Evolutionary conservation across 140 eudicot genomes (phyloP).

Genomic region (Cichorium intybus): DNA sequence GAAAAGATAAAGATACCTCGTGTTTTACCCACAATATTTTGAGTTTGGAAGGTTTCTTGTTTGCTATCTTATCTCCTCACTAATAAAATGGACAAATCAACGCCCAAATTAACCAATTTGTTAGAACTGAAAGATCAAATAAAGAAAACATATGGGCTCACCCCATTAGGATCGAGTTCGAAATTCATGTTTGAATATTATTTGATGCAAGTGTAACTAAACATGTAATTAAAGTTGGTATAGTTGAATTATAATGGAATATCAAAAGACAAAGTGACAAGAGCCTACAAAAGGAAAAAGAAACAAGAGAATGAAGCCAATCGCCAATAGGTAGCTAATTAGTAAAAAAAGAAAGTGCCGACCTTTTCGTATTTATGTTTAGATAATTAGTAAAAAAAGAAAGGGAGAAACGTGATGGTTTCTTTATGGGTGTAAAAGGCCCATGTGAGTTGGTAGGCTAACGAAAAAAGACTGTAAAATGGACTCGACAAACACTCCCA

Average conservation of each 20-base stretch:
- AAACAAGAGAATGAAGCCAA: slow-evolving; percentile 9
- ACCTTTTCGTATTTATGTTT: slow-evolving; percentile 14
- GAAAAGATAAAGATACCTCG: too few species aligned
- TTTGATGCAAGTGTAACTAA: too few species aligned
- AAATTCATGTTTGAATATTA: too few species aligned
- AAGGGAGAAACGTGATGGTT: slow-evolving; percentile 21
- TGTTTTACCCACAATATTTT: too few species aligned
- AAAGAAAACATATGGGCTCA: too few species aligned
- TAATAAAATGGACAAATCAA: too few species aligned
- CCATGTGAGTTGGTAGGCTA: slow-evolving; percentile 59
- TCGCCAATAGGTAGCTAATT: slow-evolving; percentile 14
- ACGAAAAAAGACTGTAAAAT: slow-evolving; percentile 31
- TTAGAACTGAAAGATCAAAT: too few species aligned
- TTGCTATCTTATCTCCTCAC: too few species aligned
- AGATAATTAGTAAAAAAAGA: slow-evolving; percentile 13
- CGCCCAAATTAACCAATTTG: too few species aligned
- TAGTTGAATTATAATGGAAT: not conserved
- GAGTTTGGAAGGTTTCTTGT: too few species aligned
- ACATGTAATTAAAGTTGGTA: not conserved
- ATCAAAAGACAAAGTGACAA: not conserved
- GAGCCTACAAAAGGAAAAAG: not conserved
- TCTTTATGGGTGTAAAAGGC: slow-evolving; percentile 42
- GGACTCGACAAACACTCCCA: slow-evolving; percentile 50
- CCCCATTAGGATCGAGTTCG: too few species aligned
- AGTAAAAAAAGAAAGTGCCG: slow-evolving; percentile 22